A percentile compares a stretch with the other conserved stretches of the same genome.
These are phyloP conservation scores for Chloranthus sessilifolius DNA, from an alignment of 164 flowering plant species.

Conservation along the genomic window DNA sequence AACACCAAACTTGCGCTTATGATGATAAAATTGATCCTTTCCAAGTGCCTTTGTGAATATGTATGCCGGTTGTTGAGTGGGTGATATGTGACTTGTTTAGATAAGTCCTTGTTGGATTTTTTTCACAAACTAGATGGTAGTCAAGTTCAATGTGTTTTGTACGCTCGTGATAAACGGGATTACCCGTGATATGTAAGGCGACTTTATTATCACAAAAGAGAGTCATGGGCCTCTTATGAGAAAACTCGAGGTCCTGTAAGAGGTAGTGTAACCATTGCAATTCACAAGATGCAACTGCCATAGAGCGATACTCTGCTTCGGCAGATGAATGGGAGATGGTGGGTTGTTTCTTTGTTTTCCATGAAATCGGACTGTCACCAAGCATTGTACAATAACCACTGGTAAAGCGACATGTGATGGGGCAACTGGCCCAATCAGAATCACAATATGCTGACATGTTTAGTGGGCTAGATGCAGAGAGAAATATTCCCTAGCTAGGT, in stretches of 20 bases:
- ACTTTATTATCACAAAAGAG: not conserved
- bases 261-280: not conserved
- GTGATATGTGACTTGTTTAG: too few relatives aligned
- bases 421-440: conserved; percentile 2
- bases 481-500: not conserved
- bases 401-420: not conserved
- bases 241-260: not conserved
- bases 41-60: not conserved
- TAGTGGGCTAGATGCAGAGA: not conserved
- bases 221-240: not conserved
- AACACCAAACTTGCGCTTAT: too few relatives aligned
- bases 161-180: not conserved
- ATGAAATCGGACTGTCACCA: not conserved
- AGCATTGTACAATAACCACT: not conserved
- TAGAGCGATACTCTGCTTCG: conserved; percentile 1
- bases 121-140: too few relatives aligned
- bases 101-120: too few relatives aligned
- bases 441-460: not conserved
- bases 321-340: not conserved
- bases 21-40: too few relatives aligned
- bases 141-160: conserved; percentile 3
- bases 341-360: conserved; percentile 2
- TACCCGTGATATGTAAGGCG: not conserved
- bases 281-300: not conserved
- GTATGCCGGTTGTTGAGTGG: not conserved